Base-by-base conservation (phyloP, 345 rosid species). In the Citrus mangshanensis region DNA sequence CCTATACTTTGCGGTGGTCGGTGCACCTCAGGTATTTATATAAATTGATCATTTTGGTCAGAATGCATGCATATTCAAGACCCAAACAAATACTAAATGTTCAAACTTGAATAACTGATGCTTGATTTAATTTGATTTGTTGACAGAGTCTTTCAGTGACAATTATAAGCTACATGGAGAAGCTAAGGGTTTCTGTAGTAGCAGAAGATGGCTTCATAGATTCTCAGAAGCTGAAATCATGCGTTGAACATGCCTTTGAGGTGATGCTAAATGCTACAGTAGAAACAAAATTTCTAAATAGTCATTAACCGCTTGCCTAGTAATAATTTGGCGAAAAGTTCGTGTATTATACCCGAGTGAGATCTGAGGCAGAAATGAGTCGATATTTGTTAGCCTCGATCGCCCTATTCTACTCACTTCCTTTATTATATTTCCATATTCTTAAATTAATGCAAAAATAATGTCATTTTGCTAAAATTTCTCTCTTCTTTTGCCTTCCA, bases 181-280 rank as follows among this genome's bases (percentile, higher is more conserved):
- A 78, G 28, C 67, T 88, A 19, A 81, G 74, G 9, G 62, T 86
- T 68, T 79, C 87, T 5, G 51, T 85, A 1, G 75, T 78, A 37
- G 75, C 79, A 19, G 87, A 86, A 64, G 86, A 82, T 42, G 85
- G 62, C 46, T 81, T 84, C 86, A 65, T 86, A 0, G 87, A 88
- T 68, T 32, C 80, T 21, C 62, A 46, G 7, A 82, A 77, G 81
- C 70, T 82, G 59, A 81, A 74, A 64, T 71, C 83, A 1, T 73
- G 49, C 37, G 37, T 77, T 19, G 79, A 85, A 27, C 38, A 22
- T 10, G 88, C 84, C 28, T 85, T 84, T n/a, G 77, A 68, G n/a
- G 65, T 76, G 72, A 85, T 86, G 9, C 67, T 59, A 60, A 66
- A 82, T 16, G 84, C 84, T 62, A 72, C 84, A 38, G 24, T 7